Evolutionary conservation across 208 protist genomes (phyloP).

Genomic region (Wallacemonas sp.): DNA sequence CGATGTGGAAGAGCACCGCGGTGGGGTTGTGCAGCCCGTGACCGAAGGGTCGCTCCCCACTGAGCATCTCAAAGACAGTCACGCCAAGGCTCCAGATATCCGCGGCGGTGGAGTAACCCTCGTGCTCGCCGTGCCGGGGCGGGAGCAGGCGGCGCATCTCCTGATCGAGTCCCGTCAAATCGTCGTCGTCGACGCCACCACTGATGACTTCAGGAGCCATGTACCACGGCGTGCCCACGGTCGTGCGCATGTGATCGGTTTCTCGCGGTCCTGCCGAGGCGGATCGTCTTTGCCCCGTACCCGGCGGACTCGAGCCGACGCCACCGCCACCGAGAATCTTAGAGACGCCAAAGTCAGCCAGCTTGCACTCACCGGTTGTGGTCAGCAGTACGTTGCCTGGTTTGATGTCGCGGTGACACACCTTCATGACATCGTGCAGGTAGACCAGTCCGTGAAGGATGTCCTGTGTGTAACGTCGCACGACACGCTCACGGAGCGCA

Average conservation of each 20-base stretch:
- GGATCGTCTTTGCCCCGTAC: background rate
- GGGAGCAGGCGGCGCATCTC: constrained; percentile 2
- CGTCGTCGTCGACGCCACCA: constrained; percentile 40
- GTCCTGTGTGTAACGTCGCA: constrained; percentile 69
- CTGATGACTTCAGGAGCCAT: constrained; percentile 92
- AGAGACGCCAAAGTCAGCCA: constrained; percentile 88
- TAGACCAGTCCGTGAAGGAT: constrained; percentile 78
- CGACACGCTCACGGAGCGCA: constrained; percentile 67
- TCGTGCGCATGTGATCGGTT: constrained; percentile 53
- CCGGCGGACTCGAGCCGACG: background rate
- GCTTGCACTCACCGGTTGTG: constrained; percentile 75
- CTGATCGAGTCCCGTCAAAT: constrained; percentile 13
- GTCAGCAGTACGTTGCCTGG: constrained; percentile 91
- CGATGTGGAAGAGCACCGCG: constrained; percentile 72
- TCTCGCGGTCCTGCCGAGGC: background rate
- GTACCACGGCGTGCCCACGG: constrained; percentile 90
- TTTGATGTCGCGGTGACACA: constrained; percentile 93
- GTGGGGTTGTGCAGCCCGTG: constrained; percentile 49
- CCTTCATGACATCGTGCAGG: constrained; percentile 69
- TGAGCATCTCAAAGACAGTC: constrained; percentile 86
- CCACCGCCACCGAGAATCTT: constrained; percentile 44
- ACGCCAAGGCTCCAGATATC: constrained; percentile 89
- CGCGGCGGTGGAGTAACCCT: constrained; percentile 70
- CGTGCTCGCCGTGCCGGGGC: background rate
- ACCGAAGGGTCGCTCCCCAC: constrained; percentile 70